Evolutionary conservation across 2,329 filamentous ascomycete genomes (phyloP), one percentile per base, ranked within the genome.

Genomic region (Colletotrichum chrysophilum): DNA sequence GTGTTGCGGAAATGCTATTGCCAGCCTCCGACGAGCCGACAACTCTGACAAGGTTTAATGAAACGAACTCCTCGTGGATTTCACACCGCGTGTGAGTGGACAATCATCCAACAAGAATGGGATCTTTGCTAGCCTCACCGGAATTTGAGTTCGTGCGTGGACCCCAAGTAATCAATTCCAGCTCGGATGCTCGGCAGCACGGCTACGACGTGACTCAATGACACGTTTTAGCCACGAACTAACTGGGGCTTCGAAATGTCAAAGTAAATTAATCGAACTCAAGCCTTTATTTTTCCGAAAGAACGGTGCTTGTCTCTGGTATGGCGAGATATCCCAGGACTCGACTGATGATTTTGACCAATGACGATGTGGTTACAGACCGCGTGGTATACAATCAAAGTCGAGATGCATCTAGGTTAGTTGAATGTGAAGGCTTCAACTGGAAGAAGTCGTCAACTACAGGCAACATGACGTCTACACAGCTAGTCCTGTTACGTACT

Each of bases 401-500:
- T 58, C 55, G 24, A 58, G 14, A 30, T 58, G 55, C 24, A 16
- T 58, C 55, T 30, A 30, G 14, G 18, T 58, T 18, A 58, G 55
- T 6, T 10, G 55, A 18, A 58, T 0, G 55, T 2, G 55, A 21
- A 58, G 55, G 16, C 0, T 30, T 58, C 55, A 8, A 58, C 24
- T 21, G 55, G 0, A 8, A 58, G 24, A 58, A 13, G 55, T 58
- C 14, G 21, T 58, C 24, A 58, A 58, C 55, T 21, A 18, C 55
- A 52, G 2, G 0, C 43, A 52, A 13, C 5, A 52, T 52, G 43
- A 21, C 1, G 3, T 21, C 16, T 0, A 58, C 7, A 7, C 1
- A 58, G 0, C 21, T 58, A 30, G 55, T 16, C 7, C 55, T 12
- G 0, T 13, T 58, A 26, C 0, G 0, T 30, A 4, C 55, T 12